These are phyloP conservation scores for Rosa lucieae DNA, from an alignment of 306 rosid genomes.

Conservation along the genomic window DNA sequence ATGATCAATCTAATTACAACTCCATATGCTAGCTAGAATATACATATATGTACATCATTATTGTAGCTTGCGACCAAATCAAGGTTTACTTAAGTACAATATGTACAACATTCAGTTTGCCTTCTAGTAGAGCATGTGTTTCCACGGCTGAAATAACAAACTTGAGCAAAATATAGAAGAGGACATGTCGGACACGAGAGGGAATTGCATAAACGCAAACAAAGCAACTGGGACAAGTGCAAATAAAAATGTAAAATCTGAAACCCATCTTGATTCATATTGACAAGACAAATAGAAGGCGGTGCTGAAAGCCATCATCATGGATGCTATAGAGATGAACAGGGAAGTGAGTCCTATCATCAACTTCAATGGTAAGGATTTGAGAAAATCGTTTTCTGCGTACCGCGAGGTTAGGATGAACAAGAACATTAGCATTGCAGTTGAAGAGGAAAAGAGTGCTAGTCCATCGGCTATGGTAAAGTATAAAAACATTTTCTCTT, in stretches of 20 bases:
- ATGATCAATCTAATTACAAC: too few relatives aligned
- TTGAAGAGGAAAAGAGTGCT: slow-evolving; percentile 47
- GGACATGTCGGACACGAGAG: slow-evolving; percentile 37
- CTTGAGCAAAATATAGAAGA: slow-evolving; percentile 37
- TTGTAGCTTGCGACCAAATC: too few relatives aligned
- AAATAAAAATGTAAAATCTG: slow-evolving; percentile 21
- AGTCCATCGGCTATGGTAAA: slow-evolving; percentile 40
- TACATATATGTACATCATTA: too few relatives aligned
- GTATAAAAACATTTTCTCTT: background rate
- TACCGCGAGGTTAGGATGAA: slow-evolving; percentile 52
- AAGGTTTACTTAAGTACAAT: too few relatives aligned
- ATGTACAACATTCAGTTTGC: background rate
- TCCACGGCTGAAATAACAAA: slow-evolving; percentile 36
- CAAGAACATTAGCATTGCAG: slow-evolving; percentile 45
- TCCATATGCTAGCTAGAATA: too few relatives aligned
- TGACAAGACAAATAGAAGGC: slow-evolving; percentile 38
- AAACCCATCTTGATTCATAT: slow-evolving; percentile 32
- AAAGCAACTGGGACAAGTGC: slow-evolving; percentile 34
- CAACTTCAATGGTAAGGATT: slow-evolving; percentile 43
- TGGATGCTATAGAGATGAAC: slow-evolving; percentile 44
- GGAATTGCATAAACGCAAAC: slow-evolving; percentile 32
- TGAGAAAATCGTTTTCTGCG: slow-evolving; percentile 43
- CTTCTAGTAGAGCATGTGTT: slow-evolving; percentile 16
- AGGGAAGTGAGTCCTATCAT: slow-evolving; percentile 39
- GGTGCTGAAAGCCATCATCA: slow-evolving; percentile 48